These are phyloP conservation scores for Lumnitzera littorea DNA, from an alignment of 345 rosid genomes.

Conservation along the genomic window DNA sequence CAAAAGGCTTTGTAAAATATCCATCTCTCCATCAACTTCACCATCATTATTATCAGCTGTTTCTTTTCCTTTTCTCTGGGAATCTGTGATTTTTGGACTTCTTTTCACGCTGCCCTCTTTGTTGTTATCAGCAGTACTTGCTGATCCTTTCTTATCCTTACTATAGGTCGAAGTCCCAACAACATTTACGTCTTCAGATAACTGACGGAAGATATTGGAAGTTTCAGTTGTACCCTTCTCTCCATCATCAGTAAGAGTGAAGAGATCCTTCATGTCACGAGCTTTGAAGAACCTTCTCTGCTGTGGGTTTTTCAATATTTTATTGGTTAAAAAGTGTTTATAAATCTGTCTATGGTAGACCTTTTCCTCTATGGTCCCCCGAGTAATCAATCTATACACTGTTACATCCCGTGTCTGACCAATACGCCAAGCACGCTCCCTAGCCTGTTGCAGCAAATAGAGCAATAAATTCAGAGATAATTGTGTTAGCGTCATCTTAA, in stretches of 20 bases:
- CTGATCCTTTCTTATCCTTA: slow-evolving; percentile 18
- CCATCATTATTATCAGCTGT: slow-evolving; percentile 27
- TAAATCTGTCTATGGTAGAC: slow-evolving; percentile 94
- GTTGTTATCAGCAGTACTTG: slow-evolving; percentile 15
- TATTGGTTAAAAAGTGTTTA: slow-evolving; percentile 95
- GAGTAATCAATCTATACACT: slow-evolving; percentile 85
- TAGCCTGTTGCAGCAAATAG: slow-evolving; percentile 44
- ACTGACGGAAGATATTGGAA: slow-evolving; percentile 76
- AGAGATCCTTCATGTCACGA: slow-evolving; percentile 95
- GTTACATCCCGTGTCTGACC: slow-evolving; percentile 91
- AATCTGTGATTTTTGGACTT: slow-evolving; percentile 23
- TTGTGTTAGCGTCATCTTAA: background rate
- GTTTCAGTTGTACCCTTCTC: slow-evolving; percentile 73
- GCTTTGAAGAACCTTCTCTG: slow-evolving; percentile 93
- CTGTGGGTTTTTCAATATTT: slow-evolving; percentile 90
- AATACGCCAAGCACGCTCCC: slow-evolving; percentile 99
- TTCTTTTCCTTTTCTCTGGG: slow-evolving; percentile 41
- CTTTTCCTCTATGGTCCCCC: slow-evolving; percentile 96
- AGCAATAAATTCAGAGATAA: too few relatives aligned
- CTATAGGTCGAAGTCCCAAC: slow-evolving; percentile 40
- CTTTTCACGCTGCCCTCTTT: slow-evolving; percentile 20
- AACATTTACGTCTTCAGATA: slow-evolving; percentile 62
- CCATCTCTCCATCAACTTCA: slow-evolving; percentile 60
- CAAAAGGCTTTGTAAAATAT: slow-evolving; percentile 72
- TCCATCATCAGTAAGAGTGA: slow-evolving; percentile 62